Conservation (phyloP, 2,329 filamentous ascomycete genomes). For the Aspergillus sp. region DNA sequence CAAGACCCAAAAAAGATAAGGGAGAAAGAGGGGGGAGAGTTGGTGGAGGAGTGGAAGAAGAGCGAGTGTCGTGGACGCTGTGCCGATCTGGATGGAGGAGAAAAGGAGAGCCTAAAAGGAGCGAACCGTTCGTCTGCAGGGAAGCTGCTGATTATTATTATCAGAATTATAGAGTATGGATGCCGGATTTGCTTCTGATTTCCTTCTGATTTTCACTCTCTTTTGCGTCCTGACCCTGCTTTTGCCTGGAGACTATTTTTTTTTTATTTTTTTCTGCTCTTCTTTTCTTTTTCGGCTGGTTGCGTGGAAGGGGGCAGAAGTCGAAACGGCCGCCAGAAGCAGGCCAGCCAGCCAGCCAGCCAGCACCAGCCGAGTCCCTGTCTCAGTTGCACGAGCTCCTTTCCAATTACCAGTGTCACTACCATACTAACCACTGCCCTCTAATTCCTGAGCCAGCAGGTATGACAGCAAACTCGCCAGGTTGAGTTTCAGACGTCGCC, state of each 20-base stretch:
- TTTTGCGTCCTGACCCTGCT: conserved; percentile 13
- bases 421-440: too few species aligned
- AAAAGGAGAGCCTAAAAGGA: conserved; percentile 12
- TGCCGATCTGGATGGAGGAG: conserved; percentile 14
- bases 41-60: conserved; percentile 29
- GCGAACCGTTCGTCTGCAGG: background rate
- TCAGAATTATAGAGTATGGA: background rate
- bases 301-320: conserved; percentile 27
- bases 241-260: conserved; percentile 1
- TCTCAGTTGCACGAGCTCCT: conserved; percentile 16
- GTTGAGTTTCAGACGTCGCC: background rate
- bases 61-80: conserved; percentile 24
- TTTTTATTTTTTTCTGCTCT: conserved; percentile 19
- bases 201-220: conserved; percentile 2
- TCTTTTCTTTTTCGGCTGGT: conserved; percentile 27
- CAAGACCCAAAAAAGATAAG: conserved; percentile 19
- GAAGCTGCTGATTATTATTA: background rate
- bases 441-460: background rate
- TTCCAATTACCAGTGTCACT: too few species aligned
- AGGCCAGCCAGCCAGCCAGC: conserved; percentile 6
- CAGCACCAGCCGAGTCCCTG: conserved; percentile 6
- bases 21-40: conserved; percentile 24
- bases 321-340: conserved; percentile 19
- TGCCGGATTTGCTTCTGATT: background rate
- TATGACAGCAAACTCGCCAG: background rate